Evolutionary conservation across 192 early-diverging fungal genomes (phyloP), one percentile per base, ranked within the genome.

Genomic region (Coemansia sp.): DNA sequence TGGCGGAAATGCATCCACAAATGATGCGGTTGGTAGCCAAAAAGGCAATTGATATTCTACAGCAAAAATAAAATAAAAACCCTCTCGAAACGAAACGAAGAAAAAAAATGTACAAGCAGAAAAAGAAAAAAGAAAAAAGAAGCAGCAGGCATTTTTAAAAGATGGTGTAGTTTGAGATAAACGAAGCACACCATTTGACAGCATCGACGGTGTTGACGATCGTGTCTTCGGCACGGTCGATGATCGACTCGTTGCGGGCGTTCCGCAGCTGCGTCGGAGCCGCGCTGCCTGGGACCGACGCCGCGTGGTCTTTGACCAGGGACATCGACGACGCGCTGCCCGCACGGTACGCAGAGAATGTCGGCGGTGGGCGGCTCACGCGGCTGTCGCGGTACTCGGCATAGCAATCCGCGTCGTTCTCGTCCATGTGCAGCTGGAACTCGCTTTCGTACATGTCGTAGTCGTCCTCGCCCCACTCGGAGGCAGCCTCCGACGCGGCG

Each of bases 121-220:
- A 46, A 8, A 25, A 29, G 10, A 28, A 19, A 30, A 10, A 24
- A 3, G 23, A 31, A 47, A 32, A 38, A 28, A 56, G 9, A 14
- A 29, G 11, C 23, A 27, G 12, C 10, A 30, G 53, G 10, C 8
- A 10, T 54, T 29, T 1, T 56, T 43, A 80, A 57, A 80, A 80
- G 18, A 80, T 71, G 10, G 77, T 80, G 62, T 80, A 80, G 54
- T 80, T 80, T 8, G 72, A 68, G 29, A 80, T 80, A 59, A 80
- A 80, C 53, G 77, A 80, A 6, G 77, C 77, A 44, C 77, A 80
- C 77, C 77, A 80, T 35, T 80, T 80, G 33, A 80, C 72, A 5
- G 77, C 77, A 67, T 80, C 77, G 7, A 80, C 77, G 2, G 77
- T 80, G 54, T 80, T 80, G 43, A 80, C 72, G 24, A 80, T 70